These are phyloP conservation scores for Meredithiella fracta DNA, from an alignment of 2,329 filamentous ascomycete genomes.

Conservation along the genomic window DNA sequence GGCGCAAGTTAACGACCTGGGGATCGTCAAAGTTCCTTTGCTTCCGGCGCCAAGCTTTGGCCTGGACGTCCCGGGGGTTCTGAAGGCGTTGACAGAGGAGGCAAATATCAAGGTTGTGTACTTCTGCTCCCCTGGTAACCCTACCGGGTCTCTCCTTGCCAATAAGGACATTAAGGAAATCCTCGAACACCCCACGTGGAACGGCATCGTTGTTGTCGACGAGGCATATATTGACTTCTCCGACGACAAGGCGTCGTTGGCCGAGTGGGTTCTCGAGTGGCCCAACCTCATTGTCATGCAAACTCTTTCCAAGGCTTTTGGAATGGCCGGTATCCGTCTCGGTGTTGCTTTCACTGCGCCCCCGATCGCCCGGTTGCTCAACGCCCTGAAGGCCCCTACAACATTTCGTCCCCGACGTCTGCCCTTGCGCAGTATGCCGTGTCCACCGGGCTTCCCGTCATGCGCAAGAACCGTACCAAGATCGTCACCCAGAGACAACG, in stretches of 20 bases:
- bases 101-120: conserved; percentile 72
- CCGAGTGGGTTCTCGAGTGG: conserved; percentile 82
- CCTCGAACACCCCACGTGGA: conserved; percentile 80
- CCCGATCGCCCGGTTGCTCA: conserved; percentile 62
- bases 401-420: conserved; percentile 76
- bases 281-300: conserved; percentile 97
- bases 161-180: conserved; percentile 59
- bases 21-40: conserved; percentile 72
- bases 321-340: conserved; percentile 80
- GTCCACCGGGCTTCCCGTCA: conserved; percentile 50
- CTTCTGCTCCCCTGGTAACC: conserved; percentile 89
- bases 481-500: conserved; percentile 65
- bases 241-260: conserved; percentile 56
- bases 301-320: conserved; percentile 95
- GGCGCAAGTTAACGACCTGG: conserved; percentile 83
- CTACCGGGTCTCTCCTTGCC: conserved; percentile 62
- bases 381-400: conserved; percentile 95
- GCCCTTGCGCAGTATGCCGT: conserved; percentile 63
- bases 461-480: conserved; percentile 52
- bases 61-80: conserved; percentile 55
- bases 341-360: conserved; percentile 69
- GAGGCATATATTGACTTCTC: conserved; percentile 96
- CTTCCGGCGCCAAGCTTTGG: conserved; percentile 54
- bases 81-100: conserved; percentile 40
- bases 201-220: conserved; percentile 82